These are phyloP conservation scores for Psidium friedrichsthalianum DNA, from an alignment of 345 rosid genomes.

Conservation along the genomic window DNA sequence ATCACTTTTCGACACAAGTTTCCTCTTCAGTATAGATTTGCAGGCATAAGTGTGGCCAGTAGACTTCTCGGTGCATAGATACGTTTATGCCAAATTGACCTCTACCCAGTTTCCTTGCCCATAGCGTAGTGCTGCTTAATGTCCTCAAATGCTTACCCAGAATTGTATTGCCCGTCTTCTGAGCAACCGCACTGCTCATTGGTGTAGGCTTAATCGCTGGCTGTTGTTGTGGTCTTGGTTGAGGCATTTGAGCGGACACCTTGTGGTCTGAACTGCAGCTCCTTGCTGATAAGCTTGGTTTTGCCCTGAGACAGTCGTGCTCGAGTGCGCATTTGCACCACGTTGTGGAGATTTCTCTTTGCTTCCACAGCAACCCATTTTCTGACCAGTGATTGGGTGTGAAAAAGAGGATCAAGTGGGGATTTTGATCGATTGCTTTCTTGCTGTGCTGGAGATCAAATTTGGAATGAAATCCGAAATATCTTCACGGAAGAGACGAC, in stretches of 20 bases:
- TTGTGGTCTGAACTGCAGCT: slow-evolving; percentile 17
- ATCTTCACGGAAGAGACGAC: not conserved
- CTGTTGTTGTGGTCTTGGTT: not conserved
- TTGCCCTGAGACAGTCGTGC: slow-evolving; percentile 8
- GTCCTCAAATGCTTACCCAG: slow-evolving; percentile 65
- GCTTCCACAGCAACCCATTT: slow-evolving; percentile 59
- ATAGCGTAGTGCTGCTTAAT: slow-evolving; percentile 38
- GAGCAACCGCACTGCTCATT: not conserved
- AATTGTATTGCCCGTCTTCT: slow-evolving; percentile 17
- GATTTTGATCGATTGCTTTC: not conserved
- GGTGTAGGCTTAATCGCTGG: not conserved
- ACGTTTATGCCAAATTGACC: slow-evolving; percentile 83
- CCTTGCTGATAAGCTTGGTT: slow-evolving; percentile 9
- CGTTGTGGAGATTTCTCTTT: slow-evolving; percentile 22
- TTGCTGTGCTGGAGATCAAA: not conserved
- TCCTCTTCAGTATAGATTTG: slow-evolving; percentile 72
- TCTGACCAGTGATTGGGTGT: not conserved
- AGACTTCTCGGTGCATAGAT: slow-evolving; percentile 61
- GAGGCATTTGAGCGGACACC: slow-evolving; percentile 1
- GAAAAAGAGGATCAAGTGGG: not conserved
- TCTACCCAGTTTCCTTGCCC: slow-evolving; percentile 66
- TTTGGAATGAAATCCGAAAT: not conserved
- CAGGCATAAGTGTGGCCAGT: slow-evolving; percentile 62
- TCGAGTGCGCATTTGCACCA: slow-evolving; percentile 15
- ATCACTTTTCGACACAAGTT: slow-evolving; percentile 42